Base-by-base conservation (phyloP, 805 yeast genomes). In the Suhomyces sp. region DNA sequence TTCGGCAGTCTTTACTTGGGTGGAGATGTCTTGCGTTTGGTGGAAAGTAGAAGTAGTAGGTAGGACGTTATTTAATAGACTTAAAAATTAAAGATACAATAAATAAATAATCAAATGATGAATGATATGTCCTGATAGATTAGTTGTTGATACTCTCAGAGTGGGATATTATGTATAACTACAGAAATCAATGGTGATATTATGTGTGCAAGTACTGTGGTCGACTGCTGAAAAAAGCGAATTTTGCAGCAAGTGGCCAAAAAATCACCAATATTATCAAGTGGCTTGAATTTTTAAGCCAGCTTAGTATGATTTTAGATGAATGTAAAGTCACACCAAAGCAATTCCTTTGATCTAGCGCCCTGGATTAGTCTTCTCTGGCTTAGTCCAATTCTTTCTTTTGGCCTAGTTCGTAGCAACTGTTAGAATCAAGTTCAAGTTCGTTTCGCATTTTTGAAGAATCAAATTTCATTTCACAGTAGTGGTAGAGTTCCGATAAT, bases 1-100 rank as follows among this genome's bases (percentile, higher is more conserved):
- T 75, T 77, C 55, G 79, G 79, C 2, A 71, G 76, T 55, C 63
- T 75, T 25, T 75, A 75, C 53, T 61, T 75, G 22, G 73, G 78
- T 55, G 68, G 75, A 4, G 78, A 73, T 54, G 67, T 75, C 6
- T 61, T 72, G 46, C 62, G 76, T 19, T 56, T 15, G 6, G 48
- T 49, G 27, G 48, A 39, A 37, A 41, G 41, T 19, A 37, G 22
- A 33, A 13, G 2, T 17, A 29, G 19, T 17, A 13, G 4, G 13
- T 25, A 17, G 35, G 45, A 12, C 12, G 27, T 25, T 25, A 25
- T 27, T 27, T 27, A 4, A 27, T 27, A 27, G 31, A 27, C 31
- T n/a, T n/a, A n/a, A n/a, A n/a, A n/a, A n/a, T n/a, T n/a, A n/a
- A n/a, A n/a, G n/a, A n/a, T n/a, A n/a, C n/a, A n/a, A n/a, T n/a